phyloP scores from a whole-genome alignment of 441 rosid species.

The Adansonia grandidieri region DNA sequence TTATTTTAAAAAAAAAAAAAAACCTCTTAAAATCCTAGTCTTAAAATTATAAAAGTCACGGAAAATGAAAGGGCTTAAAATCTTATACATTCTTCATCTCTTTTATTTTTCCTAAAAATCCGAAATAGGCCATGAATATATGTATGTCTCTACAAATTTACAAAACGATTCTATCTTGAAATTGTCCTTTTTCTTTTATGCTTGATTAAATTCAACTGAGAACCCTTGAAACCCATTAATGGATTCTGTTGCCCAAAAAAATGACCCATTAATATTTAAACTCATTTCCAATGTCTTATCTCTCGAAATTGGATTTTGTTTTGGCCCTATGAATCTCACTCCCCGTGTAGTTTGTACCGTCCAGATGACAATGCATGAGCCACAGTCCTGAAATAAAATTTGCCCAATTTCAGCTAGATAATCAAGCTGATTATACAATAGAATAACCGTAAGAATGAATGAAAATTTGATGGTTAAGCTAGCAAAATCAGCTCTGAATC shows the following conservation, averaged over 20 bases:
- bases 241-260: too few species aligned
- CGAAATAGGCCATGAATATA: too few species aligned
- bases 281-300: background rate
- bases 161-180: background rate
- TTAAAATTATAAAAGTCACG: too few species aligned
- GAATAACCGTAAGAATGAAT: background rate
- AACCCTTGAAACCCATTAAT: conserved; percentile 3
- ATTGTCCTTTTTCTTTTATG: background rate
- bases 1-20: background rate
- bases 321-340: background rate
- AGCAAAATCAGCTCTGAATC: conserved; percentile 56
- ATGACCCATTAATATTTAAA: background rate
- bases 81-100: background rate
- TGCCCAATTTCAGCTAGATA: background rate
- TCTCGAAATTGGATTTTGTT: background rate
- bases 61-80: background rate
- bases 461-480: background rate
- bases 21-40: background rate
- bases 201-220: background rate
- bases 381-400: conserved; percentile 8
- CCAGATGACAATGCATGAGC: conserved; percentile 10
- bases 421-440: background rate
- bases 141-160: too few species aligned
- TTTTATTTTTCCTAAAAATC: background rate
- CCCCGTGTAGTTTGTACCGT: too few species aligned